These are phyloP conservation scores for Wickerhamomyces canadensis DNA, from an alignment of 805 yeast species.

Conservation along the genomic window DNA sequence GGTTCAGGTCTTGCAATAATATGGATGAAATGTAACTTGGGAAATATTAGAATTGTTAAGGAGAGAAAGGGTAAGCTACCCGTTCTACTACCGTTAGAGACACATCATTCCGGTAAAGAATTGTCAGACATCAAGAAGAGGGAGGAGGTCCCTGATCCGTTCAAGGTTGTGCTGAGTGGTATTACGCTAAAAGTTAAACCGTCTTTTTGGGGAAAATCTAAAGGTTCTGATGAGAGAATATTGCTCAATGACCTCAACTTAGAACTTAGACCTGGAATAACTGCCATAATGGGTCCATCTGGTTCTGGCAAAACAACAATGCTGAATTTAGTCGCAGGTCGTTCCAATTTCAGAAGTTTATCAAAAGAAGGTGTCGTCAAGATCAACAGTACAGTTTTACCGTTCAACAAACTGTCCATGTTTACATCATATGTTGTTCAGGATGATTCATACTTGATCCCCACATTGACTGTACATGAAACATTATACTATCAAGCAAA, in stretches of 20 bases:
- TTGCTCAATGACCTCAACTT: conserved; percentile 40
- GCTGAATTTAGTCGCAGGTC: conserved; percentile 55
- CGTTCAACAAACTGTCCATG: conserved; percentile 28
- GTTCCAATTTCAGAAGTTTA: conserved; percentile 31
- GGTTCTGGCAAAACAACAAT: conserved; percentile 75
- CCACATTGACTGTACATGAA: conserved; percentile 72
- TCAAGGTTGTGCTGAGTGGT: conserved; percentile 6
- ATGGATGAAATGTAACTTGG: conserved; percentile 34
- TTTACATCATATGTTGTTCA: conserved; percentile 73
- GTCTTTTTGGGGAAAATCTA: conserved; percentile 3
- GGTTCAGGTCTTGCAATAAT: conserved; percentile 41
- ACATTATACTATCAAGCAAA: conserved; percentile 69
- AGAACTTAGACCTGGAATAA: conserved; percentile 66
- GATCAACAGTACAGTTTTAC: conserved; percentile 36
- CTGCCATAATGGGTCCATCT: conserved; percentile 77
- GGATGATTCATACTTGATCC: conserved; percentile 67
- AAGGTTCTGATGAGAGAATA: conserved; percentile 7
- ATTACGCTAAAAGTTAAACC: conserved; percentile 12
- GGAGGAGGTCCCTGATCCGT: no score
- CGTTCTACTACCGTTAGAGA: not conserved
- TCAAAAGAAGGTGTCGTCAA: conserved; percentile 35
- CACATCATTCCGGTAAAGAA: no score
- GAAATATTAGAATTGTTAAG: conserved; percentile 15
- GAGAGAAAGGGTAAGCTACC: conserved; percentile 6
- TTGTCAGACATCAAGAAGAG: no score